Base-by-base conservation (phyloP, 2,329 filamentous ascomycete genomes). In the Tolypocladium tropicale region DNA sequence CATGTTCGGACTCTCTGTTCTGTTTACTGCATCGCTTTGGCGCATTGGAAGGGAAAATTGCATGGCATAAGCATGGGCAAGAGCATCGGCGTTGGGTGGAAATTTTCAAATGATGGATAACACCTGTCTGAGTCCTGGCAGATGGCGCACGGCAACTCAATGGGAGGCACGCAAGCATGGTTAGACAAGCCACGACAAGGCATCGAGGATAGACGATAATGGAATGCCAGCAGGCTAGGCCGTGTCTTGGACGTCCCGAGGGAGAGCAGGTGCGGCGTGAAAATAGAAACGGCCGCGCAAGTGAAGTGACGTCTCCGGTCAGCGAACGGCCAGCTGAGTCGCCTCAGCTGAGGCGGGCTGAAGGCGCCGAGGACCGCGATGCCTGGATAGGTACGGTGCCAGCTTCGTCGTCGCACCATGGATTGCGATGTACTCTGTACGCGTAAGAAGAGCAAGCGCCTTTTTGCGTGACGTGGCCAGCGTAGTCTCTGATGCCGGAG, bases 21-120 rank as follows among this genome's bases (percentile, higher is more conserved):
- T 49, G 46, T 32, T 30, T 32, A 54, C 34, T 56, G 59, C 55
- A 57, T 48, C 39, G 54, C 52, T 55, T 61, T 60, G 16, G 53
- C 51, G 21, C 51, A 30, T 39, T 7, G 34, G 34, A 21, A 41
- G 11, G 28, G 3, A 30, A 2, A 11, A 30, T 39, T n/a, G 36
- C 36, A 41, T 54, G 18, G 39, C 41, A 54, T 54, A 2, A 25
- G 53, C 32, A 54, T 33, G 28, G 28, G 28, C 12, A 32, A n/a
- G 9, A 49, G 46, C 46, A 49, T 32, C 21, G 28, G 46, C 28
- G 46, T 49, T 49, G 46, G 14, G n/a, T 49, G 46, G 46, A 18
- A n/a, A 32, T 32, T 32, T 32, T 30, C 9, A 30, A 9, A 32
- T n/a, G 11, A 32, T 12, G 28, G 46, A 49, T 49, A n/a, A n/a